Evolutionary conservation across 192 early-diverging fungal species (phyloP).

Genomic region (Lobosporangium transversale): DNA sequence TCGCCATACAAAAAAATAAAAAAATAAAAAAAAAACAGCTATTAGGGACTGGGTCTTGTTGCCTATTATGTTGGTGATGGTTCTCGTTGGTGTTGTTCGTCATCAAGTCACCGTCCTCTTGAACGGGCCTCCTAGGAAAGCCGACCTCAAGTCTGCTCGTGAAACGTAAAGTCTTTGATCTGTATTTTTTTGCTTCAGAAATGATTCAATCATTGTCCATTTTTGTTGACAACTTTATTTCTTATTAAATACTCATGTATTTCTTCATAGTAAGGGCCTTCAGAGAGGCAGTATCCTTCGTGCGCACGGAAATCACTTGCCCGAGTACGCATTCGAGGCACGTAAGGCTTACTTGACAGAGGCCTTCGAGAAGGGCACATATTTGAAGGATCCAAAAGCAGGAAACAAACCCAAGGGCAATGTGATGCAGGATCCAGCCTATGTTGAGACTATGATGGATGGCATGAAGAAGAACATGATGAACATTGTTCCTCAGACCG

Average conservation of each 20-base stretch:
- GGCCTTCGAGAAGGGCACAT: slow-evolving; percentile 84
- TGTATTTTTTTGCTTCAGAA: no score
- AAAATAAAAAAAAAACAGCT: slow-evolving; percentile 48
- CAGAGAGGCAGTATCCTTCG: slow-evolving; percentile 77
- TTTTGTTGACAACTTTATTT: neutral
- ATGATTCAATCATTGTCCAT: no score
- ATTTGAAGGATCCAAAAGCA: slow-evolving; percentile 85
- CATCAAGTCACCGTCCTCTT: slow-evolving; percentile 93
- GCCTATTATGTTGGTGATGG: slow-evolving; percentile 97
- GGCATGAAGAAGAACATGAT: slow-evolving; percentile 98
- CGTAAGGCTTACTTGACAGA: slow-evolving; percentile 78
- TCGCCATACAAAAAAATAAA: neutral
- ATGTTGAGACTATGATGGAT: slow-evolving; percentile 97
- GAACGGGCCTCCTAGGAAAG: slow-evolving; percentile 81
- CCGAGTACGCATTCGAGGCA: slow-evolving; percentile 73
- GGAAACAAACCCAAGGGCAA: slow-evolving; percentile 71
- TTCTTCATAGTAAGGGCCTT: slow-evolving; percentile 69
- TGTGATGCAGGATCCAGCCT: slow-evolving; percentile 91
- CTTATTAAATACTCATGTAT: neutral
- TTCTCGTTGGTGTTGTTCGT: slow-evolving; percentile 93
- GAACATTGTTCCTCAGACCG: slow-evolving; percentile 97
- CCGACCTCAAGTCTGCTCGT: slow-evolving; percentile 80
- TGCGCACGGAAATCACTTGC: slow-evolving; percentile 74
- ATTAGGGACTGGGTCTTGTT: slow-evolving; percentile 95
- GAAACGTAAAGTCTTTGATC: slow-evolving; percentile 67